Base-by-base conservation (phyloP, 257 asterid species). In the Verbascum thapsus region DNA sequence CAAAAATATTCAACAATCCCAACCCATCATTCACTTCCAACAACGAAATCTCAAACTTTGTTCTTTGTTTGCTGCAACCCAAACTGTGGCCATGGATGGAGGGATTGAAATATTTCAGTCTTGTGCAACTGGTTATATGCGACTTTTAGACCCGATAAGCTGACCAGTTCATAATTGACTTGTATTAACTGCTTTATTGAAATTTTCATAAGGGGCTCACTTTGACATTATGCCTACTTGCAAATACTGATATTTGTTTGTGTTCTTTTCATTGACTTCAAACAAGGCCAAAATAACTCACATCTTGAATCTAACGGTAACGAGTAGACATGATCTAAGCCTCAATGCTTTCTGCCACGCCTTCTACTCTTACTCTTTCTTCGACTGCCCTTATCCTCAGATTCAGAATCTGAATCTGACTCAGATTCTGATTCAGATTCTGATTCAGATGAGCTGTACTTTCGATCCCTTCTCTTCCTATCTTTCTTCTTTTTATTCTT, bases 51-150 rank as follows among this genome's bases (percentile, higher is more conserved):
- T n/a, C n/a, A n/a, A n/a, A n/a, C 96, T 0, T 76, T 91, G 69
- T 86, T 88, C 84, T 91, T 91, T 9, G 96, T 88, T 55, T 91
- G 98, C 88, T 91, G 98, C 92, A 91, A 88, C 32, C 32, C 2
- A 26, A 5, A 26, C 32, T 26, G 32, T 26, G 96, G 96, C 56
- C 66, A 81, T 26, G 32, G 32, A 26, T 26, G 32, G 32, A 1
- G 32, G 76, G 98, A 91, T 60, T 91, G 32, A 18, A 20, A 11
- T 38, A 53, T 38, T 26, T 26, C 53, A 0, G 16, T 39, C n/a
- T n/a, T n/a, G n/a, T n/a, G n/a, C n/a, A n/a, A n/a, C n/a, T n/a
- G n/a, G n/a, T 38, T 8, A 13, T 35, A 50, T 39, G 40, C 8
- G 38, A 13, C 50, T 34, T 48, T 16, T 20, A 49, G 40, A 26